Base-by-base conservation (phyloP, 805 yeast genomes). In the Pichia nakasei region DNA sequence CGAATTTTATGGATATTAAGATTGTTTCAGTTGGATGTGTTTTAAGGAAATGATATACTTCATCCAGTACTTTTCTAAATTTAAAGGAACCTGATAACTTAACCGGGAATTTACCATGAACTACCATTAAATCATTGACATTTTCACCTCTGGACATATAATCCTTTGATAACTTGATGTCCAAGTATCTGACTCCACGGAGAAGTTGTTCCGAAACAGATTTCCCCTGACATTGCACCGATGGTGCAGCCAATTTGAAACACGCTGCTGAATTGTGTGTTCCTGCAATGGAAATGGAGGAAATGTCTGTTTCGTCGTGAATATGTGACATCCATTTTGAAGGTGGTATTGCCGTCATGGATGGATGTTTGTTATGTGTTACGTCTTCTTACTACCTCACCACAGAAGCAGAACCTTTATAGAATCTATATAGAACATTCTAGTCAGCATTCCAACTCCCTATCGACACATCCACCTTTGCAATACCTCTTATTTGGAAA, bases 231-330 rank as follows among this genome's bases (percentile, higher is more conserved):
- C 93, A 84, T 57, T 78, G 82, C 26, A 84, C 89, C 0, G 86
- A 76, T 24, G 91, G 91, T 38, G 82, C 63, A 2, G 89, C 82
- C 8, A 73, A 65, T 26, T 45, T 48, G 57, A 80, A 80, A 52
- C 74, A 77, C 6, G 91, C 91, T 13, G 83, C 86, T 35, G 85
- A 72, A 58, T 84, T 83, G 64, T 84, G 93, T n/a, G 91, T 83
- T n/a, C 93, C 93, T 9, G 91, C 88, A 41, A 84, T 67, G 0
- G 89, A 67, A 42, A 84, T 67, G 45, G 70, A 64, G 4, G 82
- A 68, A 31, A 84, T 48, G 35, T 55, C 55, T 19, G 72, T 64
- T 58, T 76, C 66, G 55, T 80, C 85, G 42, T 65, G 60, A 46
- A 82, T 55, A 11, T 70, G 68, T 29, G 62, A 57, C 66, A 79